phyloP scores from a whole-genome alignment of 2,329 filamentous ascomycete genomes.

The Didymosphaeria variabile region DNA sequence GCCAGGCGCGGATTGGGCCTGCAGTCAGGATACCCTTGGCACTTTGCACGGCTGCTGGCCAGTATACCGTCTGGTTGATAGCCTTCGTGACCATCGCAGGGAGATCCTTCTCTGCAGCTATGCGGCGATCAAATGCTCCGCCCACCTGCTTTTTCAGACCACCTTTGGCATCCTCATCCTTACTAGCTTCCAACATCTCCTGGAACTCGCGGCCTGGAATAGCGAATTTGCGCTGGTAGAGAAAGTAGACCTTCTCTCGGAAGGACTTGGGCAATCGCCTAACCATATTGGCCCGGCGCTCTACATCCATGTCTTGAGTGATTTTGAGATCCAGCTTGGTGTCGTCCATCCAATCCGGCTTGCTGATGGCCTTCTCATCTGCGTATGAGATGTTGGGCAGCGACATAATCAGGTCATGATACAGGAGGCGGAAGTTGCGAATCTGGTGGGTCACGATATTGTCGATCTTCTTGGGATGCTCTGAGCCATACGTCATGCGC shows the following conservation, averaged over 20 bases:
- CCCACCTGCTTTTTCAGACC: constrained; percentile 77
- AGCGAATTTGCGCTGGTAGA: constrained; percentile 89
- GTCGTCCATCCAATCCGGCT: constrained; percentile 71
- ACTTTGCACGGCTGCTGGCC: constrained; percentile 90
- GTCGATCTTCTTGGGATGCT: constrained; percentile 89
- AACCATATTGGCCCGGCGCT: constrained; percentile 95
- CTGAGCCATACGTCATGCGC: constrained; percentile 90
- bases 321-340: constrained; percentile 68
- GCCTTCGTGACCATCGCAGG: constrained; percentile 74
- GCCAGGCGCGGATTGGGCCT: constrained; percentile 72
- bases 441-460: constrained; percentile 96
- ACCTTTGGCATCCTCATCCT: constrained; percentile 70
- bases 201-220: constrained; percentile 87
- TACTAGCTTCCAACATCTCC: constrained; percentile 80
- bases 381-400: constrained; percentile 87
- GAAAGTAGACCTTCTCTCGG: constrained; percentile 89
- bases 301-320: constrained; percentile 89
- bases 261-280: constrained; percentile 87
- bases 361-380: constrained; percentile 65
- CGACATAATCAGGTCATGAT: constrained; percentile 86
- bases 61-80: constrained; percentile 87
- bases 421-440: constrained; percentile 88
- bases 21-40: constrained; percentile 84
- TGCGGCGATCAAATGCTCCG: constrained; percentile 84
- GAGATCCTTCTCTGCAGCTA: constrained; percentile 78